These are phyloP conservation scores for Chenopodium quinoa DNA, from an alignment of 148 eudicot species.

Conservation along the genomic window DNA sequence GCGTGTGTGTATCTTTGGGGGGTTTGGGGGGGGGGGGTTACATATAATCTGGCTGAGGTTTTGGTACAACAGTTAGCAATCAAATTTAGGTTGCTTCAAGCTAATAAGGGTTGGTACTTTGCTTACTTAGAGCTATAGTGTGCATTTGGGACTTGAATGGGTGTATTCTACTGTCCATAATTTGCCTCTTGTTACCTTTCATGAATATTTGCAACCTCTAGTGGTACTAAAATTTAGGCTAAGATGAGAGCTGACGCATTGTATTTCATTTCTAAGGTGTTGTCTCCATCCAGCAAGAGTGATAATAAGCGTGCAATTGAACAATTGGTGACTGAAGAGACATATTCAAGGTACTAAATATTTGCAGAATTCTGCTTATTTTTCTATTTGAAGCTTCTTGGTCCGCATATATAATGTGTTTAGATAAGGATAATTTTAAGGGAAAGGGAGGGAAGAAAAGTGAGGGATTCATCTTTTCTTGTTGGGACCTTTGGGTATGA, in stretches of 20 bases:
- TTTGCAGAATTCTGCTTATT: not conserved
- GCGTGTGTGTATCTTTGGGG: too few species aligned
- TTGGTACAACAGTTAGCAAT: not conserved
- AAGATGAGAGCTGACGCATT: constrained; percentile 15
- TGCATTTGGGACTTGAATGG: not conserved
- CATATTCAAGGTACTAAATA: constrained; percentile 64
- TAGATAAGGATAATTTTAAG: not conserved
- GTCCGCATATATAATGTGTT: not conserved
- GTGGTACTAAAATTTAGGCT: not conserved
- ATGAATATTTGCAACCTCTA: not conserved
- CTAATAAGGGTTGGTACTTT: not conserved
- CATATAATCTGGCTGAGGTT: not conserved
- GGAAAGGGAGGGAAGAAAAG: not conserved
- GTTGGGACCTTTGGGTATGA: not conserved
- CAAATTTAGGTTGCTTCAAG: not conserved
- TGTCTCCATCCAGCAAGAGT: constrained; percentile 39
- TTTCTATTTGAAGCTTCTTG: not conserved
- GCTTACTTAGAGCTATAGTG: not conserved
- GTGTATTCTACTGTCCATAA: not conserved
- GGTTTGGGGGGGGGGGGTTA: too few species aligned
- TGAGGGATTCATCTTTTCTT: not conserved
- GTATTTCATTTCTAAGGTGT: constrained; percentile 24
- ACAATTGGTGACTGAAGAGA: constrained; percentile 62
- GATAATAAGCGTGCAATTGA: constrained; percentile 56
- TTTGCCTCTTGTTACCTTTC: not conserved